A percentile compares a stretch with the other conserved stretches of the same genome.
Evolutionary conservation across 208 protist species (phyloP).

Genomic region (Trypanosoma cruzi): DNA sequence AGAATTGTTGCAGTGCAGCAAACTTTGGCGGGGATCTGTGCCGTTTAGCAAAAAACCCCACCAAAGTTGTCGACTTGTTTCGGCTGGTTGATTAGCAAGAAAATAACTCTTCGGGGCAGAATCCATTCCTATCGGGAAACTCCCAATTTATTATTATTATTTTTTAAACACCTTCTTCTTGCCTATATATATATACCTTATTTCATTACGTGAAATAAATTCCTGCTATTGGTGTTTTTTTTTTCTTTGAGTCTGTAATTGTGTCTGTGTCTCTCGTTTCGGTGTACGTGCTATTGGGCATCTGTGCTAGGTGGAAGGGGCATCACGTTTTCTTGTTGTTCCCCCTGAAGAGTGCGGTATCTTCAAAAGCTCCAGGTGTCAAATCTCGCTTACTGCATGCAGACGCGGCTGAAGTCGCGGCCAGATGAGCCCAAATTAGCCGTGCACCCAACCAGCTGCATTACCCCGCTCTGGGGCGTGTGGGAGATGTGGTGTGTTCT

Average conservation of each 20-base stretch:
- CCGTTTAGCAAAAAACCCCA: too few species aligned
- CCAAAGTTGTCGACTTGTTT: too few species aligned
- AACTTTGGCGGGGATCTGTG: too few species aligned
- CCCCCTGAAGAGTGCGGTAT: constrained; percentile 18
- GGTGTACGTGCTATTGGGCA: too few species aligned
- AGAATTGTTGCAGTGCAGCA: too few species aligned
- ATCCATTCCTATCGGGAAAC: too few species aligned
- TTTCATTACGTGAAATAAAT: neutral
- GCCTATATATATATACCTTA: too few species aligned
- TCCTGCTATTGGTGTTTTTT: neutral
- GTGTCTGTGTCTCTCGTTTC: neutral
- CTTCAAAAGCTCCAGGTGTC: neutral
- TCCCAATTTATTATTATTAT: too few species aligned
- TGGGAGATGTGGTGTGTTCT: constrained; percentile 92
- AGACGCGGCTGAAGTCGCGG: constrained; percentile 14
- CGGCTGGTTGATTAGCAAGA: too few species aligned
- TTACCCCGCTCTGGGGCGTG: constrained; percentile 88
- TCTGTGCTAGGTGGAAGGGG: too few species aligned
- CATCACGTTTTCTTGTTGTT: constrained; percentile 11
- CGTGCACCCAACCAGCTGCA: constrained; percentile 16
- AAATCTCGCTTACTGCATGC: constrained; percentile 16
- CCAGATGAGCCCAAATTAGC: constrained; percentile 29
- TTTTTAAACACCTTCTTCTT: too few species aligned
- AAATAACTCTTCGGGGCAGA: too few species aligned
- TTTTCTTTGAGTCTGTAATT: neutral